Conservation (phyloP, 2,329 filamentous ascomycete genomes). For the Penicillium sp. region DNA sequence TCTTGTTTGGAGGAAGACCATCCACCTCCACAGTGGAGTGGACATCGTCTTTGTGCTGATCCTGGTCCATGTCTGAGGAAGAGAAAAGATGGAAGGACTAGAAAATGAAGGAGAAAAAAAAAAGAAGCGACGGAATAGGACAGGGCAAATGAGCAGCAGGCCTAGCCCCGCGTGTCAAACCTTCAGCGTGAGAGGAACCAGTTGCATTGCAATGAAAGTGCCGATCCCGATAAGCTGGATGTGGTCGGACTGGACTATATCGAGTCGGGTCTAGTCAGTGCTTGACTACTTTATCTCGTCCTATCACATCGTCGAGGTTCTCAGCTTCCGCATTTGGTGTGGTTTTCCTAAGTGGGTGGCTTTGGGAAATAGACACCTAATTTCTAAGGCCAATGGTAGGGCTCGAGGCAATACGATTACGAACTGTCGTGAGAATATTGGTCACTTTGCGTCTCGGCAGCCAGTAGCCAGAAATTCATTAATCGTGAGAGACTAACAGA, state of each 20-base stretch:
- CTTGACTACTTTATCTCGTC: slow-evolving; percentile 8
- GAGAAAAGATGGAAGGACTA: neutral
- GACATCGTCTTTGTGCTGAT: slow-evolving; percentile 13
- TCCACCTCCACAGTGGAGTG: slow-evolving; percentile 19
- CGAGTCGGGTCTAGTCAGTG: slow-evolving; percentile 17
- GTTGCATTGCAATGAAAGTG: slow-evolving; percentile 17
- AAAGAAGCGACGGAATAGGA: neutral
- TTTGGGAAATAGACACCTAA: neutral
- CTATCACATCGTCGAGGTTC: slow-evolving; percentile 2
- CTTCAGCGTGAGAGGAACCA: slow-evolving; percentile 10
- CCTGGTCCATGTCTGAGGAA: slow-evolving; percentile 16
- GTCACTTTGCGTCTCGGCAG: no score
- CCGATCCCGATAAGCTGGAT: slow-evolving; percentile 21
- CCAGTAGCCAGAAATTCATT: no score
- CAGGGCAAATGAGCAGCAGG: slow-evolving; percentile 4
- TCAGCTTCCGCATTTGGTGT: neutral
- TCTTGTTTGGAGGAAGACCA: slow-evolving; percentile 9
- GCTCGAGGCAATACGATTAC: neutral
- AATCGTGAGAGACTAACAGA: no score
- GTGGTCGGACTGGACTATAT: slow-evolving; percentile 1
- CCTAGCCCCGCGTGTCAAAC: slow-evolving; percentile 8
- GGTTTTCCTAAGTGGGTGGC: neutral
- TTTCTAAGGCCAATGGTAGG: neutral
- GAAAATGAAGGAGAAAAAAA: neutral
- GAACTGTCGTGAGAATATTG: neutral